Conservation (phyloP, 1,284 basidiomycete genomes). For the Sporisorium scitamineum region DNA sequence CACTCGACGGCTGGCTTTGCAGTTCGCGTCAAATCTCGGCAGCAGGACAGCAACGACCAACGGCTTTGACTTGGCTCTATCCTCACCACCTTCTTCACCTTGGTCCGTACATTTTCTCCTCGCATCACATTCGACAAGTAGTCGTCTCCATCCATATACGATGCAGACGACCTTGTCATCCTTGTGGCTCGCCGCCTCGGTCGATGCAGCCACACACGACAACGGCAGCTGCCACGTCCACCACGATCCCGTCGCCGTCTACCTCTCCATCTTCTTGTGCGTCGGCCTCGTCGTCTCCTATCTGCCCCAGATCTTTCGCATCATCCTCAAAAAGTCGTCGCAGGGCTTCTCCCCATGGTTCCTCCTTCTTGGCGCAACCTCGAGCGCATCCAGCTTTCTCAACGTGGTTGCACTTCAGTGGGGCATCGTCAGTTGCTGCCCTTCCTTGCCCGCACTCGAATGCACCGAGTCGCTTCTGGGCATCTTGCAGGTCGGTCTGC, state of each 20-base stretch:
- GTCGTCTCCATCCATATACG: background rate
- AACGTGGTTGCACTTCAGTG: slow-evolving; percentile 84
- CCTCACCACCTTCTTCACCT: slow-evolving; percentile 5
- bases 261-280: slow-evolving; percentile 81
- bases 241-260: slow-evolving; percentile 80
- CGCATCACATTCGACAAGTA: background rate
- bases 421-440: slow-evolving; percentile 85
- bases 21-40: background rate
- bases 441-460: slow-evolving; percentile 57
- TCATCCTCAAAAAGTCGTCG: slow-evolving; percentile 76
- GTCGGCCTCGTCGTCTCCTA: slow-evolving; percentile 87
- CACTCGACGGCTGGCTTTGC: background rate
- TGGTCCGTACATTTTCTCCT: background rate
- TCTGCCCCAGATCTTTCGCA: slow-evolving; percentile 83
- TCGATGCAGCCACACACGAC: slow-evolving; percentile 27
- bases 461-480: slow-evolving; percentile 88
- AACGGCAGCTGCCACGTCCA: slow-evolving; percentile 50
- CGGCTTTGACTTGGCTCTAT: background rate
- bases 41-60: background rate
- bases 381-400: slow-evolving; percentile 68
- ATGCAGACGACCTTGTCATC: slow-evolving; percentile 38
- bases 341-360: slow-evolving; percentile 93
- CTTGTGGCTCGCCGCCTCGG: slow-evolving; percentile 32
- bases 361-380: slow-evolving; percentile 88
- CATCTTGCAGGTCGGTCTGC: slow-evolving; percentile 82